Evolutionary conservation across 176 grass and related monocot genomes (phyloP).

Genomic region (Cymbopogon citratus): DNA sequence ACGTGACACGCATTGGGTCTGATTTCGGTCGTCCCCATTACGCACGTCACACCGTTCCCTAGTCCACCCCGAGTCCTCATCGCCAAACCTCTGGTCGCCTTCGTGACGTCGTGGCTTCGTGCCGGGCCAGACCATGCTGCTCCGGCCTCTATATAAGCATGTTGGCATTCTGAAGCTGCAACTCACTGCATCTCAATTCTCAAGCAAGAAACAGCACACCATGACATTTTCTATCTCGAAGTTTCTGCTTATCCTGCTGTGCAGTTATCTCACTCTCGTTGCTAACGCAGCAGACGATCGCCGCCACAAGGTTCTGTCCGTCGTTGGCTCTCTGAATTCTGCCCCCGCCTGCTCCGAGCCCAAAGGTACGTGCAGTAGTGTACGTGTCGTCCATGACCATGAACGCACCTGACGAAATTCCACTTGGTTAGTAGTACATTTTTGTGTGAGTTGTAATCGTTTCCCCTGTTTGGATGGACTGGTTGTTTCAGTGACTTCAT

Average conservation of each 20-base stretch:
- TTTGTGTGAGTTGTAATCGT: background rate
- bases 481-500: background rate
- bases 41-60: background rate
- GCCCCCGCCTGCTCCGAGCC: slow-evolving; percentile 21
- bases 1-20: background rate
- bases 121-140: background rate
- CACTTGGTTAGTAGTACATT: background rate
- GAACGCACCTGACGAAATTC: background rate
- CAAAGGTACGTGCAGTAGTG: slow-evolving; percentile 16
- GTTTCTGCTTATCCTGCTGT: background rate
- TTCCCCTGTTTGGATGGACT: background rate
- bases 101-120: background rate
- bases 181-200: background rate
- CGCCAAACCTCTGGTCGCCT: background rate
- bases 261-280: background rate
- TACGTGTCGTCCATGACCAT: too few species aligned
- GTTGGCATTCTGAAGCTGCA: background rate
- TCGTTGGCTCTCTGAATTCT: background rate
- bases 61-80: slow-evolving; percentile 16
- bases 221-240: slow-evolving; percentile 9
- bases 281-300: background rate
- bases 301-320: slow-evolving; percentile 9
- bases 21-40: background rate
- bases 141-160: slow-evolving; percentile 15
- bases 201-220: background rate